Evolutionary conservation across 345 rosid genomes (phyloP).

Genomic region (Kernera saxatilis): DNA sequence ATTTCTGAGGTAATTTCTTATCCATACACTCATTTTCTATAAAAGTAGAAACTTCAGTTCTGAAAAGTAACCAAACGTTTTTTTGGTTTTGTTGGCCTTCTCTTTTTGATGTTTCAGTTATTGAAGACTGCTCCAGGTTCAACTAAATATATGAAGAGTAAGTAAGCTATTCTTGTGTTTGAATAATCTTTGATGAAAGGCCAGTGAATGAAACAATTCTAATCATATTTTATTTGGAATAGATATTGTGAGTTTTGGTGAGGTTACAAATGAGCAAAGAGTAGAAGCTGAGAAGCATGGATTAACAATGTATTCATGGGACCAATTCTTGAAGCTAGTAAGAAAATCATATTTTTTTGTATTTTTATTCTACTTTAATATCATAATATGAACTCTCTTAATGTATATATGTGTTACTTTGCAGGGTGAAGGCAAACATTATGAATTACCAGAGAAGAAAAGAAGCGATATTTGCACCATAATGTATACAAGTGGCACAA

Average conservation of each 20-base stretch:
- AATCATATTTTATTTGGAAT: constrained; percentile 18
- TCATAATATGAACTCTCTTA: not conserved
- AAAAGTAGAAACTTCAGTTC: too few relatives aligned
- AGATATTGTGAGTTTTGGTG: constrained; percentile 97
- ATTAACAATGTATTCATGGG: constrained; percentile 68
- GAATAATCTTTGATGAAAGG: not conserved
- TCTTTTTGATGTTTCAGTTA: constrained; percentile 44
- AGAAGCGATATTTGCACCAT: constrained; percentile 82
- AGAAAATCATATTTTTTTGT: not conserved
- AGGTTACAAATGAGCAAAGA: constrained; percentile 55
- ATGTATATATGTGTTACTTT: not conserved
- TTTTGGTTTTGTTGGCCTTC: not conserved
- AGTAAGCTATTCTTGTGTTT: constrained; percentile 44
- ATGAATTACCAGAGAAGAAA: constrained; percentile 76
- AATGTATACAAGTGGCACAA: constrained; percentile 99
- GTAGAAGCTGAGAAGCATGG: constrained; percentile 58
- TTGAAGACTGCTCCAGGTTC: constrained; percentile 76
- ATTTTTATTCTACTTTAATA: not conserved
- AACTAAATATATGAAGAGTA: constrained; percentile 64
- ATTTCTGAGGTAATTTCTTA: constrained; percentile 61
- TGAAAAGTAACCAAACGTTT: not conserved
- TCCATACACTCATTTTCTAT: not conserved
- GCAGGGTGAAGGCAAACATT: constrained; percentile 65
- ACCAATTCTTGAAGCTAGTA: constrained; percentile 76
- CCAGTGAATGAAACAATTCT: constrained; percentile 3